Evolutionary conservation across 2,329 filamentous ascomycete genomes (phyloP).

Genomic region (Claviceps arundinis): DNA sequence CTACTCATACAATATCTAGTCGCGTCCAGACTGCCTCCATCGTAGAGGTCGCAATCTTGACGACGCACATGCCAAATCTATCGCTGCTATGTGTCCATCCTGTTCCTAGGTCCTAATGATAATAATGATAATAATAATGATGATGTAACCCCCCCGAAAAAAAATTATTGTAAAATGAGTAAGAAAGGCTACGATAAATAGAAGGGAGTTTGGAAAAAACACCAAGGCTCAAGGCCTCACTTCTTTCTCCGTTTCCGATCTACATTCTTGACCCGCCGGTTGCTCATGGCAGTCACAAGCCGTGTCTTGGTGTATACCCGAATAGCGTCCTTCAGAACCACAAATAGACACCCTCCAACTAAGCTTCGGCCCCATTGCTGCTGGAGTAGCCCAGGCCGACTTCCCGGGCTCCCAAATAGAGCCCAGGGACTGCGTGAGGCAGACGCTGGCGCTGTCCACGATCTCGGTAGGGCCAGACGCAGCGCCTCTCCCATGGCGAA

Average conservation of each 20-base stretch:
- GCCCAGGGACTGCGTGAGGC: constrained; percentile 16
- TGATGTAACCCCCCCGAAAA: no score
- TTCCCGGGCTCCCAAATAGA: constrained; percentile 8
- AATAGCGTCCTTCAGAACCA: constrained; percentile 62
- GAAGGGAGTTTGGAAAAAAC: not conserved
- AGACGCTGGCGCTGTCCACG: constrained; percentile 48
- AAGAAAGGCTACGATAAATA: not conserved
- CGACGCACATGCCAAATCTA: not conserved
- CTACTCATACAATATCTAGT: not conserved
- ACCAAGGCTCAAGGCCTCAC: not conserved
- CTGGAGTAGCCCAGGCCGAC: constrained; percentile 57
- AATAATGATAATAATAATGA: no score
- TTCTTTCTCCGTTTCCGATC: constrained; percentile 19
- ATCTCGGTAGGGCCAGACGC: constrained; percentile 50
- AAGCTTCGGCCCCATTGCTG: constrained; percentile 81
- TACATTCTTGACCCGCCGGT: constrained; percentile 41
- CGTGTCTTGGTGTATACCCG: constrained; percentile 51
- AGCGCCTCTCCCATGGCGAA: constrained; percentile 66
- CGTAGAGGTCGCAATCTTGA: not conserved
- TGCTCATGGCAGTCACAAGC: constrained; percentile 40
- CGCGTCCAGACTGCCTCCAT: not conserved
- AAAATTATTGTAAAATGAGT: not conserved
- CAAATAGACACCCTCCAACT: constrained; percentile 75
- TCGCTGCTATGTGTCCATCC: no score
- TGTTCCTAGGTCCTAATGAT: no score